Evolutionary conservation across 495 filamentous ascomycete genomes (phyloP).

Genomic region (Aspergillus kassunensis): DNA sequence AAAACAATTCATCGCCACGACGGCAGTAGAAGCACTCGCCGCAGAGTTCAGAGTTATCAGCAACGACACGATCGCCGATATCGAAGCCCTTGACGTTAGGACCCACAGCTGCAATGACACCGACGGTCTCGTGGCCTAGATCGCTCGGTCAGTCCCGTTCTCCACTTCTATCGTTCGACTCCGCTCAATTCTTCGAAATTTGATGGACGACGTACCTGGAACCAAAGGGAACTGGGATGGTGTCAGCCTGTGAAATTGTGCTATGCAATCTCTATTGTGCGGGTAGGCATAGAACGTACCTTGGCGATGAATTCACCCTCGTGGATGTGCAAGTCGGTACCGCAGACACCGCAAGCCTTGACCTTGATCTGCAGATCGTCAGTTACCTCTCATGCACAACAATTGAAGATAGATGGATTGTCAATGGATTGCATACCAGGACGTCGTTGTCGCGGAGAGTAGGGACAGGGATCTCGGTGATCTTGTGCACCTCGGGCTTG

Average conservation of each 20-base stretch:
- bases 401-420: background rate
- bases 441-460: slow-evolving; percentile 57
- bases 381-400: background rate
- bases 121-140: slow-evolving; percentile 44
- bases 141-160: background rate
- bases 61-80: slow-evolving; percentile 62
- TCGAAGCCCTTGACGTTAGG: slow-evolving; percentile 58
- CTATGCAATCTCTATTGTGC: background rate
- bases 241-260: background rate
- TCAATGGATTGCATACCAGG: slow-evolving; percentile 41
- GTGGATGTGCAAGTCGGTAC: slow-evolving; percentile 64
- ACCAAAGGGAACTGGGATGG: slow-evolving; percentile 50
- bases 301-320: slow-evolving; percentile 61
- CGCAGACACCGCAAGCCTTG: slow-evolving; percentile 68
- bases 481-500: slow-evolving; percentile 54
- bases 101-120: slow-evolving; percentile 52
- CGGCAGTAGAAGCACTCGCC: slow-evolving; percentile 71
- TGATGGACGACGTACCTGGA: slow-evolving; percentile 43
- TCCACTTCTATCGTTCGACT: background rate
- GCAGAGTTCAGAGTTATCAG: slow-evolving; percentile 58
- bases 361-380: slow-evolving; percentile 35
- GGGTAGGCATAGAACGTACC: slow-evolving; percentile 33
- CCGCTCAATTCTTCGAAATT: no score
- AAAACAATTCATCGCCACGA: slow-evolving; percentile 62
- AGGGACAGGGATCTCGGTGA: slow-evolving; percentile 60